A percentile compares a stretch with the other conserved stretches of the same genome.
These are phyloP conservation scores for Lantana camara DNA, from an alignment of 257 asterid species.

Conservation along the genomic window DNA sequence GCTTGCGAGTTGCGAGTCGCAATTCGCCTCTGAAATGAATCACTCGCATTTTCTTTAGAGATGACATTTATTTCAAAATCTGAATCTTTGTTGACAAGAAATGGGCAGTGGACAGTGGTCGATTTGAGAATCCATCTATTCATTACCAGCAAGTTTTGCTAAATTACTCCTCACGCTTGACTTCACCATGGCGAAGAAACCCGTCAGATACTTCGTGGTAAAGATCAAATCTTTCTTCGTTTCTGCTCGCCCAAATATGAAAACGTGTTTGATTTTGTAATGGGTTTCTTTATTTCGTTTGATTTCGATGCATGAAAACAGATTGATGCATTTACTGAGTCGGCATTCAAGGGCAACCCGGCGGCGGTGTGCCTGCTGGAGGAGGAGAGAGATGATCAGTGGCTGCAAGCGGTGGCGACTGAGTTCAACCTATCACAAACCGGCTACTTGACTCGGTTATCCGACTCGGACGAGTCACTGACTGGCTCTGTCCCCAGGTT, in stretches of 20 bases:
- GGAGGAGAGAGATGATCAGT: slow-evolving; percentile 67
- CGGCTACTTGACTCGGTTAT: slow-evolving; percentile 56
- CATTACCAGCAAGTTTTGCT: too few relatives aligned
- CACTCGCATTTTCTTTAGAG: too few relatives aligned
- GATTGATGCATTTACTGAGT: slow-evolving; percentile 85
- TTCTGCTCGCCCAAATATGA: background rate
- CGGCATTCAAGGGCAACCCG: slow-evolving; percentile 92
- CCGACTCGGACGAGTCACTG: slow-evolving; percentile 31
- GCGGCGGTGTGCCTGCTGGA: slow-evolving; percentile 88
- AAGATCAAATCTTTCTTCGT: background rate
- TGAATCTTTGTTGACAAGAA: too few relatives aligned
- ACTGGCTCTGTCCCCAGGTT: slow-evolving; percentile 43
- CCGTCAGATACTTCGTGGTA: slow-evolving; percentile 73
- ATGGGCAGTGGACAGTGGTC: too few relatives aligned
- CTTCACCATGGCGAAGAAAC: slow-evolving; percentile 47
- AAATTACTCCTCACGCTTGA: too few relatives aligned
- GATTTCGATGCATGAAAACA: too few relatives aligned
- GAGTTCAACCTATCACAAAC: slow-evolving; percentile 86
- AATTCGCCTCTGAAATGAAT: too few relatives aligned
- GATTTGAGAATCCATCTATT: too few relatives aligned
- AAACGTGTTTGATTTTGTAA: background rate
- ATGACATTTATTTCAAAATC: too few relatives aligned
- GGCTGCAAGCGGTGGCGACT: slow-evolving; percentile 87
- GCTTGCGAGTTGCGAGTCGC: too few relatives aligned
- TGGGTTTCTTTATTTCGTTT: too few relatives aligned